These are phyloP conservation scores for Crucihimalaya himalaica DNA, from an alignment of 345 rosid genomes.

Conservation along the genomic window DNA sequence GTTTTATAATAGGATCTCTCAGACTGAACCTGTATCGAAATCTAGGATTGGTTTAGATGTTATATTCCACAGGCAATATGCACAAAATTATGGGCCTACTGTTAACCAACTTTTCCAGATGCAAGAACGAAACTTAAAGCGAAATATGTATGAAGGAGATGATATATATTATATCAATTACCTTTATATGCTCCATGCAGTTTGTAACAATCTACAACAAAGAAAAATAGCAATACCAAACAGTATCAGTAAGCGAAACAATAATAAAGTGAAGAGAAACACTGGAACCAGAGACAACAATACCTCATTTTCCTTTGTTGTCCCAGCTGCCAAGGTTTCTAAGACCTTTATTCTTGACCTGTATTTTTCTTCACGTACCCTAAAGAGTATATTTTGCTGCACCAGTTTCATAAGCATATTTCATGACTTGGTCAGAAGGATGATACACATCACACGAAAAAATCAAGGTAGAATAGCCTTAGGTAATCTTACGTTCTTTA, in stretches of 20 bases:
- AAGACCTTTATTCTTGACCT: conserved; percentile 68
- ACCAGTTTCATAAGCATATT: conserved; percentile 32
- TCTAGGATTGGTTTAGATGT: background rate
- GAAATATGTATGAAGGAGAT: conserved; percentile 5
- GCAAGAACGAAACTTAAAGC: background rate
- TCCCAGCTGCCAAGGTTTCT: conserved; percentile 78
- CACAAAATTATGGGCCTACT: background rate
- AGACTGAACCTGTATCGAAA: background rate
- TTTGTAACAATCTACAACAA: conserved; percentile 48
- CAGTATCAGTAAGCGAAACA: conserved; percentile 24
- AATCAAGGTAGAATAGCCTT: conserved; percentile 24
- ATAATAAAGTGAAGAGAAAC: background rate
- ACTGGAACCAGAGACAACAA: conserved; percentile 26
- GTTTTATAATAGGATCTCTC: conserved; percentile 3
- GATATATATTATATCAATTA: conserved; percentile 18
- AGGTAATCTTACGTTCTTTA: conserved; percentile 62
- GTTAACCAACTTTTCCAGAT: conserved; percentile 18
- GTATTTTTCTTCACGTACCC: conserved; percentile 72
- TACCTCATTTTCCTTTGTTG: conserved; percentile 81
- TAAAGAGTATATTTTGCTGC: conserved; percentile 76
- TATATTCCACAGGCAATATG: background rate
- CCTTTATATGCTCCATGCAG: conserved; percentile 54
- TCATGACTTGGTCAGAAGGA: conserved; percentile 34
- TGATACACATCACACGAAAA: conserved; percentile 12
- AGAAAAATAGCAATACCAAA: conserved; percentile 16